phyloP scores from a whole-genome alignment of 106 monocot species.

The Posidonia australis region DNA sequence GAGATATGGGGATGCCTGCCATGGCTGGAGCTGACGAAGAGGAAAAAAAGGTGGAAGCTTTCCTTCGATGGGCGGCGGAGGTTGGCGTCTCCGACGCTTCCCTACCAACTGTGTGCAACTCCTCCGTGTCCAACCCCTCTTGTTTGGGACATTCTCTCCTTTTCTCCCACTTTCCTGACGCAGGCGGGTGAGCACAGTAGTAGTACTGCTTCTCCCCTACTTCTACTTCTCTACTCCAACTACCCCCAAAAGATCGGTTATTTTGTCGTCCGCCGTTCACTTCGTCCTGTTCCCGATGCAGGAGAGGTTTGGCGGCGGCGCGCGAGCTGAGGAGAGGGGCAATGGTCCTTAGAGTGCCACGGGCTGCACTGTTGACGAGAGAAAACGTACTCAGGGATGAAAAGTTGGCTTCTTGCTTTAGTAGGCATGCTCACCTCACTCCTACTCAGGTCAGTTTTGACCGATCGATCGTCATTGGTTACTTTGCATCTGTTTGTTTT shows the following conservation, averaged over 20 bases:
- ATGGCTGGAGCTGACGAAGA: neutral
- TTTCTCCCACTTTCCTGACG: slow-evolving; percentile 52
- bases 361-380: slow-evolving; percentile 54
- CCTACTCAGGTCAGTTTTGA: slow-evolving; percentile 32
- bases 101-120: neutral
- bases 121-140: slow-evolving; percentile 9
- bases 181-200: slow-evolving; percentile 56
- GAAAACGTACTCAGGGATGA: slow-evolving; percentile 40
- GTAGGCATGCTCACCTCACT: slow-evolving; percentile 35
- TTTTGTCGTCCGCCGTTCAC: neutral
- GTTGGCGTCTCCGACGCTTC: slow-evolving; percentile 60
- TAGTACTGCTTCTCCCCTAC: neutral
- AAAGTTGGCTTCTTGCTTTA: slow-evolving; percentile 32
- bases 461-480: neutral
- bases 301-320: slow-evolving; percentile 72
- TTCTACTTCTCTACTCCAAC: neutral
- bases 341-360: slow-evolving; percentile 59
- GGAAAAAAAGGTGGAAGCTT: slow-evolving; percentile 2
- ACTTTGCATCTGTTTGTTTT: neutral
- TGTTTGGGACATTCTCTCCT: slow-evolving; percentile 54
- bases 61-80: slow-evolving; percentile 65
- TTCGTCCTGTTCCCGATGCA: slow-evolving; percentile 2
- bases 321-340: slow-evolving; percentile 59
- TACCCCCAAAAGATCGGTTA: no score
- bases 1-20: no score